Evolutionary conservation across 2,329 filamentous ascomycete genomes (phyloP), one percentile per base, ranked within the genome.

Genomic region (Alternaria triticimaculans): DNA sequence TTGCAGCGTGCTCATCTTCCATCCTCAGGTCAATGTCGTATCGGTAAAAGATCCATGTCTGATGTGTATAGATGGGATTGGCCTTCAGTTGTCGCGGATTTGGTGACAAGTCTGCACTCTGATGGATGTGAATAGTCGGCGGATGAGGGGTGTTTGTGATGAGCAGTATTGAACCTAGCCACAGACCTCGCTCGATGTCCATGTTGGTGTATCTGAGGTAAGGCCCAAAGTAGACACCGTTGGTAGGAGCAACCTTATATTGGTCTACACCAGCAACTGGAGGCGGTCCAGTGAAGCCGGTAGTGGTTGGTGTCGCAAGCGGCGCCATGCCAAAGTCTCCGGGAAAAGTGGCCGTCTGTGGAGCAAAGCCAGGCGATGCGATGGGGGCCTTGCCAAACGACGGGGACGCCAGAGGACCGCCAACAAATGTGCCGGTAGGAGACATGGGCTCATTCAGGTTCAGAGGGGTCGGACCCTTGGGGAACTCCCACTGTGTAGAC

Each of bases 401-500:
- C 3, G 84, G 84, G 14, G 82, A 84, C 33, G 79, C 75, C 48
- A 85, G 63, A 8, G 82, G 79, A 21, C 59, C 60, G 30, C 58
- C 63, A 49, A 79, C 80, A 60, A 81, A 82, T 5, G 82, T 81
- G 6, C 89, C 88, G 1, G 91, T 90, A 0, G 95, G 95, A 7
- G 95, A 97, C 60, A 97, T 82, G 0, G 95, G 95, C 15, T 92
- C 87, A 63, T 96, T 94, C 67, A 97, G 87, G 66, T 93, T 92
- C 58, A 97, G 85, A 1, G 95, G 95, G 23, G 93, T 97, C 0
- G 94, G 94, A 0, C 95, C 95, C 81, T 97, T 98, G 26, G 96
- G 96, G 71, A 98, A 98, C 76, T 99, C 96, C 96, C 96, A 99
- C 78, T 99, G 96, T 1, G 96, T 99, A 3, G 94, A 93, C 77